A percentile compares a stretch with the other conserved stretches of the same genome.
Conservation (phyloP, 768 basidiomycete species). For the Leccinum longicurvipes region DNA sequence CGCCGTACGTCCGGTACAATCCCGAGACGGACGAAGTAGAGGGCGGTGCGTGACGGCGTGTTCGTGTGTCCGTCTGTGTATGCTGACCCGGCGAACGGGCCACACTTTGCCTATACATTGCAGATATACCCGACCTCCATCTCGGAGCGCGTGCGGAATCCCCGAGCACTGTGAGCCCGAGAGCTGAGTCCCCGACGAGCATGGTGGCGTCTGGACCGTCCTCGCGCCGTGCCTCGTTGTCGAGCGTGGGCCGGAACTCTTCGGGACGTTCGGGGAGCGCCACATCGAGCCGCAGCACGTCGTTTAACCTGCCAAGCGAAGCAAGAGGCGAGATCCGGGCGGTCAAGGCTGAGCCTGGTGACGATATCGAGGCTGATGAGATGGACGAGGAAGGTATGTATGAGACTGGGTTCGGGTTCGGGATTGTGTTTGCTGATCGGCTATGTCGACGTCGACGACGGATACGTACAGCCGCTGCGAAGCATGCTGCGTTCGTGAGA, state of each 20-base stretch:
- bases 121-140: conserved; percentile 83
- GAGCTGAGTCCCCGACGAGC: conserved; percentile 54
- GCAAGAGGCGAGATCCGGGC: conserved; percentile 57
- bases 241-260: conserved; percentile 52
- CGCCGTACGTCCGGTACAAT: conserved; percentile 91
- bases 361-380: conserved; percentile 71
- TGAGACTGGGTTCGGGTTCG: background rate
- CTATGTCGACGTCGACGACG: background rate
- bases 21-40: conserved; percentile 82
- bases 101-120: background rate
- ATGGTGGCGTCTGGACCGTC: conserved; percentile 64
- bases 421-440: background rate
- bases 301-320: conserved; percentile 76
- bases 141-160: conserved; percentile 40
- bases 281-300: conserved; percentile 75
- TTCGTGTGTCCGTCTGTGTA: background rate
- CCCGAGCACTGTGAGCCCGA: conserved; percentile 40
- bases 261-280: conserved; percentile 61
- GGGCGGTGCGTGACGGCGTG: conserved; percentile 54
- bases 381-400: conserved; percentile 84
- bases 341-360: conserved; percentile 38
- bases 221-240: conserved; percentile 72
- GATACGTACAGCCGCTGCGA: conserved; percentile 59
- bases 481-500: conserved; percentile 77
- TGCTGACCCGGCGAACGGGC: background rate